A percentile compares a stretch with the other conserved stretches of the same genome.
phyloP scores from a whole-genome alignment of 2,329 filamentous ascomycete genomes.

The Xylaria sp. region DNA sequence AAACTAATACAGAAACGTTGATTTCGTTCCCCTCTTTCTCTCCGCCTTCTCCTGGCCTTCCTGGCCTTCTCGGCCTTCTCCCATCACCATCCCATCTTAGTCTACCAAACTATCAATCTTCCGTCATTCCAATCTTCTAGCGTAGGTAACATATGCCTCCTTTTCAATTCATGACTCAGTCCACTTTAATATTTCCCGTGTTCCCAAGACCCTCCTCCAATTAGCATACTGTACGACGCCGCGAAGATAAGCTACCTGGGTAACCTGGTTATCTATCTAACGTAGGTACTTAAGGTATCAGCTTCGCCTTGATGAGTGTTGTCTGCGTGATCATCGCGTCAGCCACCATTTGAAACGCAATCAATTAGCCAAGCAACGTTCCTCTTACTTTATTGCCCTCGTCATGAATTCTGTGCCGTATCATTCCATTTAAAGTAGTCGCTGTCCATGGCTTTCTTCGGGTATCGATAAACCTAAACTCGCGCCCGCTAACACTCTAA shows the following conservation, averaged over 20 bases:
- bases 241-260: slow-evolving; percentile 13
- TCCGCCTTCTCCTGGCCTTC: slow-evolving; percentile 16
- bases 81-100: slow-evolving; percentile 10
- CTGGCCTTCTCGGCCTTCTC: slow-evolving; percentile 21
- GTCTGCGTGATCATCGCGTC: slow-evolving; percentile 39
- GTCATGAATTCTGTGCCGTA: slow-evolving; percentile 29
- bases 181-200: slow-evolving; percentile 29
- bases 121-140: slow-evolving; percentile 27
- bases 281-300: slow-evolving; percentile 26
- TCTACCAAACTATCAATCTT: slow-evolving; percentile 24
- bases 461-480: slow-evolving; percentile 14
- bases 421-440: slow-evolving; percentile 16
- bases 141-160: slow-evolving; percentile 28
- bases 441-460: background rate
- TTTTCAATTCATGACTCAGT: slow-evolving; percentile 30
- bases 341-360: slow-evolving; percentile 39
- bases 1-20: slow-evolving; percentile 28
- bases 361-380: slow-evolving; percentile 22
- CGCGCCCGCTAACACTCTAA: slow-evolving; percentile 14
- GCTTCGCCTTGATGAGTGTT: slow-evolving; percentile 21
- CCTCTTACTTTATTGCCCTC: slow-evolving; percentile 16
- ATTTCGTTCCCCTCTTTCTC: slow-evolving; percentile 35
- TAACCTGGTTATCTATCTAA: slow-evolving; percentile 14
- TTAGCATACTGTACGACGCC: slow-evolving; percentile 13
- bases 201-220: slow-evolving; percentile 12